phyloP scores from a whole-genome alignment of 495 filamentous ascomycete species.

The Aspergillus nanangensis region DNA sequence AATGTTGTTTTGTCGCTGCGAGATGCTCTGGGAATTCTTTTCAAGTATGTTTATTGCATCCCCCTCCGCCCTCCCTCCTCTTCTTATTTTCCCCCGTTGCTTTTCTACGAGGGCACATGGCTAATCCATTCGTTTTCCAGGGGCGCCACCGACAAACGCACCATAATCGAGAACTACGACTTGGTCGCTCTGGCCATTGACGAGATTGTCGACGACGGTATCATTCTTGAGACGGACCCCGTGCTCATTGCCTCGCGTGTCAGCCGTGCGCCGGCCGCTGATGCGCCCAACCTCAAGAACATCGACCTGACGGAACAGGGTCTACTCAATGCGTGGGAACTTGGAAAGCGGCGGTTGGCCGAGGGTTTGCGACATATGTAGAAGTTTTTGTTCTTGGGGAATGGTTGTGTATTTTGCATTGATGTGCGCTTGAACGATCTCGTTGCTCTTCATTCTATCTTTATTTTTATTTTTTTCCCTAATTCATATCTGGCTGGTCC shows the following conservation, averaged over 20 bases:
- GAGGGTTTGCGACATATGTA: conserved; percentile 82
- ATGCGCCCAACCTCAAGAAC: conserved; percentile 80
- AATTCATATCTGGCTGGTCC: conserved; percentile 38
- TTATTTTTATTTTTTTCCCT: conserved; percentile 13
- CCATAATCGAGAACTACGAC: conserved; percentile 97
- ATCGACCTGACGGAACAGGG: conserved; percentile 97
- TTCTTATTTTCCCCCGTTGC: too few species aligned
- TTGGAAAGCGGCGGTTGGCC: conserved; percentile 86
- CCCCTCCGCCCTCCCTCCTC: too few species aligned
- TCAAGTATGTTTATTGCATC: conserved; percentile 64
- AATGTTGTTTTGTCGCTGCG: conserved; percentile 84
- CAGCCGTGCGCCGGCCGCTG: conserved; percentile 85
- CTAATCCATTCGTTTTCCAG: conserved; percentile 44
- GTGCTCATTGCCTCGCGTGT: conserved; percentile 87
- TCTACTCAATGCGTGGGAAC: conserved; percentile 89
- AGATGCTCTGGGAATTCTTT: conserved; percentile 83
- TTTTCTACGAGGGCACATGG: too few species aligned
- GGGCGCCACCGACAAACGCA: conserved; percentile 94
- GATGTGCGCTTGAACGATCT: too few species aligned
- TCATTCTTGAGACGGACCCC: conserved; percentile 95
- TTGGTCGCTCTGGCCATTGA: conserved; percentile 86
- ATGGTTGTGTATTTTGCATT: conserved; percentile 15
- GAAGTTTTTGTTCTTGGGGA: conserved; percentile 9
- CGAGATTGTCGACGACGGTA: conserved; percentile 94
- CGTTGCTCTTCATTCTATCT: conserved; percentile 11